These are phyloP conservation scores for Wickerhamiella australiensis DNA, from an alignment of 805 yeast genomes.

Conservation along the genomic window DNA sequence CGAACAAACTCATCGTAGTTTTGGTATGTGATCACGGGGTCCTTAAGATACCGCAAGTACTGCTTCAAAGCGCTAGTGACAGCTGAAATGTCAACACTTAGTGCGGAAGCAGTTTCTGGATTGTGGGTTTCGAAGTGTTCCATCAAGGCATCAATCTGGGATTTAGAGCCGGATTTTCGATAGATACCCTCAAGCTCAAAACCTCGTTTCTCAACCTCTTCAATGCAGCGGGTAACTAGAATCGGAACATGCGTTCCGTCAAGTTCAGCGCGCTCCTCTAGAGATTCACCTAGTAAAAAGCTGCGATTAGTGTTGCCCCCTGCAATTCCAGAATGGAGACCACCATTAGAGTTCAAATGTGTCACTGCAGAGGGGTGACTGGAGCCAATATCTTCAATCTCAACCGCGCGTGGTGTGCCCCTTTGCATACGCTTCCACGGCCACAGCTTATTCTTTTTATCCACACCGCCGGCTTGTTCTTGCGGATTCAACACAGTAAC, in stretches of 20 bases:
- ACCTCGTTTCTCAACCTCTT: conserved; percentile 68
- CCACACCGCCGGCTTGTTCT: background rate
- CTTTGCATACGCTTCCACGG: conserved; percentile 13
- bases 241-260: conserved; percentile 60
- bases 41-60: conserved; percentile 71
- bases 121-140: conserved; percentile 28
- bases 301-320: background rate
- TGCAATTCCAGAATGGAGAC: background rate
- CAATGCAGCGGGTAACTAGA: conserved; percentile 57
- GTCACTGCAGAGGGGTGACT: background rate
- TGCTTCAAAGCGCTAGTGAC: conserved; percentile 78
- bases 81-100: conserved; percentile 64
- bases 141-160: conserved; percentile 43
- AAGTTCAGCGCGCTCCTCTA: conserved; percentile 48
- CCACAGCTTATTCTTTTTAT: conserved; percentile 9
- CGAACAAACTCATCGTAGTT: conserved; percentile 55
- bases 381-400: background rate
- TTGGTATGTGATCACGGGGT: conserved; percentile 66
- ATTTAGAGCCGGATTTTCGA: conserved; percentile 73
- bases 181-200: conserved; percentile 76
- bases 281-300: conserved; percentile 31
- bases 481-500: conserved; percentile 14
- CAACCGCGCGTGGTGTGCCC: conserved; percentile 7
- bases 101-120: conserved; percentile 30
- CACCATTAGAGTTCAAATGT: conserved; percentile 3